Percentiles rank a stretch among this genome's conserved stretches.
Evolutionary conservation across 371 early-diverging fungal species (phyloP).

Genomic region (Dentiscutata heterogama): DNA sequence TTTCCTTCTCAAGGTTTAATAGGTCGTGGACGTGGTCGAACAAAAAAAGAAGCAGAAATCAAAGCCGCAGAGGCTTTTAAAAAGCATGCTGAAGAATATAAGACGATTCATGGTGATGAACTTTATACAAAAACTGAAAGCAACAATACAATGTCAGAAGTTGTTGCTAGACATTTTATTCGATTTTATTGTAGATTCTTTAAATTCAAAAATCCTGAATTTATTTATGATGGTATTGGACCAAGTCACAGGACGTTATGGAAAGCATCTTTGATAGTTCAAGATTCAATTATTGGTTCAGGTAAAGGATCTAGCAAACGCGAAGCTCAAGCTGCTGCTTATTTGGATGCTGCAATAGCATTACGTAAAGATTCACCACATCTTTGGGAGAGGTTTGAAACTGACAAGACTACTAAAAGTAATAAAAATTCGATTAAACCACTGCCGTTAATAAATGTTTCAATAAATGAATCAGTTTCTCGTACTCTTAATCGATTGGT

Average conservation of each 20-base stretch:
- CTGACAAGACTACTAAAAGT: constrained; percentile 49
- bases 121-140: constrained; percentile 50
- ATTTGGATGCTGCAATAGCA: constrained; percentile 53
- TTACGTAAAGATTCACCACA: constrained; percentile 52
- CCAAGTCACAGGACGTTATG: constrained; percentile 52
- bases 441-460: constrained; percentile 51
- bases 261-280: constrained; percentile 53
- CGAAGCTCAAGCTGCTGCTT: constrained; percentile 53
- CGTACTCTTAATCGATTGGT: constrained; percentile 51
- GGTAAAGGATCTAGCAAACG: constrained; percentile 54
- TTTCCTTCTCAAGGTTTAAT: constrained; percentile 47
- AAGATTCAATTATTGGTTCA: constrained; percentile 50
- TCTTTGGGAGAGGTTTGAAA: constrained; percentile 55
- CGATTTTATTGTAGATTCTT: constrained; percentile 52
- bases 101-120: constrained; percentile 45
- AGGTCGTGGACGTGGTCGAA: constrained; percentile 50
- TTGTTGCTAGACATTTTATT: constrained; percentile 55
- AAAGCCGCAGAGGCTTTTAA: constrained; percentile 53
- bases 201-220: constrained; percentile 51
- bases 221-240: constrained; percentile 50
- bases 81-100: constrained; percentile 52
- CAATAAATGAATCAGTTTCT: constrained; percentile 51
- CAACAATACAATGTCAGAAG: constrained; percentile 49
- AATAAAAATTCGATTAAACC: constrained; percentile 49
- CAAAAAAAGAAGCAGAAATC: constrained; percentile 51